Percentiles rank a stretch among this genome's conserved stretches.
Conservation (phyloP, 768 basidiomycete genomes). For the Hortiboletus flavorubellus region DNA sequence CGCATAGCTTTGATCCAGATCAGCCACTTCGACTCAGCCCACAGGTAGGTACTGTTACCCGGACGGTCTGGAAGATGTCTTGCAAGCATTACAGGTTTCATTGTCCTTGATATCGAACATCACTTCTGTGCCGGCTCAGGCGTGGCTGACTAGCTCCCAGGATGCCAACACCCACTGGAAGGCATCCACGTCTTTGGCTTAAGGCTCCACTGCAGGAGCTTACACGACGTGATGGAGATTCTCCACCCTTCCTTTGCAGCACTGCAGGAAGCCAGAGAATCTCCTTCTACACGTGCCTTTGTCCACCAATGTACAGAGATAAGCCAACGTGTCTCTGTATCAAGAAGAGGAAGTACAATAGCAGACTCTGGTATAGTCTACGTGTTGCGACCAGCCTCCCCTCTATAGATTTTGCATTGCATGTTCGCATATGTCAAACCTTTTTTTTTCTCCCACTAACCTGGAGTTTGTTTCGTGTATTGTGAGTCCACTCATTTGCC, state of each 20-base stretch:
- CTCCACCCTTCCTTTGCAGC: slow-evolving; percentile 26
- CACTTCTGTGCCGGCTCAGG: background rate
- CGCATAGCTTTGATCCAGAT: slow-evolving; percentile 20
- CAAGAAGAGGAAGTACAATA: background rate
- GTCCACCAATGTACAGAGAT: slow-evolving; percentile 3
- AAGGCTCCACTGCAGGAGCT: slow-evolving; percentile 18
- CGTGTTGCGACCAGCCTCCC: background rate
- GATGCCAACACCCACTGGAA: background rate
- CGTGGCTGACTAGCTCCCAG: background rate
- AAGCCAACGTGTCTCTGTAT: background rate
- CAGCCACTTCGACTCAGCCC: slow-evolving; percentile 14
- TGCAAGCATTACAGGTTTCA: no score
- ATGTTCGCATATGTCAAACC: background rate
- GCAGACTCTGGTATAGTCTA: background rate
- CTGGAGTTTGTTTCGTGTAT: background rate
- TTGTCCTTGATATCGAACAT: background rate
- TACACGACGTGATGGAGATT: slow-evolving; percentile 19
- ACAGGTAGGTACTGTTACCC: background rate
- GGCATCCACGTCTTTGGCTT: slow-evolving; percentile 18
- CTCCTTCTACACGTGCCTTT: slow-evolving; percentile 18
- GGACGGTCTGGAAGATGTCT: background rate
- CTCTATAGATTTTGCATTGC: background rate
- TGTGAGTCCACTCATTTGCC: background rate
- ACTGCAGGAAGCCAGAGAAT: slow-evolving; percentile 19
- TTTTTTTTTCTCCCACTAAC: background rate